Percentiles rank a stretch among this genome's conserved stretches.
Conservation (phyloP, 139 green algal genomes). For the Ettlia oleoabundans region DNA sequence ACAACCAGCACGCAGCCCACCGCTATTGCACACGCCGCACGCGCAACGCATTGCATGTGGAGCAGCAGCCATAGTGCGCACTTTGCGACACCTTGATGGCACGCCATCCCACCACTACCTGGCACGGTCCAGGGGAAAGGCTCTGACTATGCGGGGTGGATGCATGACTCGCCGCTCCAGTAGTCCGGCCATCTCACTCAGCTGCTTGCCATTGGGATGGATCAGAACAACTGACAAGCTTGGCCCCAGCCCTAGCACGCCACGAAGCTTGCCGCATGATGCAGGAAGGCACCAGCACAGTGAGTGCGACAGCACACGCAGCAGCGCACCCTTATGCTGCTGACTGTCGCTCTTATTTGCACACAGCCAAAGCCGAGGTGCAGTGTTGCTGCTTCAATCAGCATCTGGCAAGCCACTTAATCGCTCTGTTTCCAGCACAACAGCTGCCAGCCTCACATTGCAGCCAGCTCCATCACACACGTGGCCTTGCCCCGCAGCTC, state of each 20-base stretch:
- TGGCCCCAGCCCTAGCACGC: neutral
- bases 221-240: neutral
- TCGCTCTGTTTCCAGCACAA: too few species aligned
- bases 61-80: too few species aligned
- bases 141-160: constrained; percentile 2
- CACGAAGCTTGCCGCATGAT: constrained; percentile 1
- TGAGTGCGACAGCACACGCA: too few species aligned
- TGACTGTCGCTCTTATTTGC: too few species aligned
- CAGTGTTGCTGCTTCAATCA: neutral
- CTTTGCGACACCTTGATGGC: too few species aligned
- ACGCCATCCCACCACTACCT: too few species aligned
- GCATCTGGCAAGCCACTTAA: too few species aligned
- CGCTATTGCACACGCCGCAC: too few species aligned
- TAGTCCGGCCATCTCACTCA: neutral
- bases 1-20: too few species aligned
- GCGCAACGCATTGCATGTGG: too few species aligned
- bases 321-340: too few species aligned
- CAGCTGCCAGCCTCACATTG: too few species aligned
- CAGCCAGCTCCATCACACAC: neutral
- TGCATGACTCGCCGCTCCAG: neutral
- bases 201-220: neutral
- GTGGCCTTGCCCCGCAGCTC: neutral
- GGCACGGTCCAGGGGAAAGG: constrained; percentile 15
- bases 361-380: neutral
- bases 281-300: neutral